Base-by-base conservation (phyloP, 768 basidiomycete species). In the Agrocybe pediades region DNA sequence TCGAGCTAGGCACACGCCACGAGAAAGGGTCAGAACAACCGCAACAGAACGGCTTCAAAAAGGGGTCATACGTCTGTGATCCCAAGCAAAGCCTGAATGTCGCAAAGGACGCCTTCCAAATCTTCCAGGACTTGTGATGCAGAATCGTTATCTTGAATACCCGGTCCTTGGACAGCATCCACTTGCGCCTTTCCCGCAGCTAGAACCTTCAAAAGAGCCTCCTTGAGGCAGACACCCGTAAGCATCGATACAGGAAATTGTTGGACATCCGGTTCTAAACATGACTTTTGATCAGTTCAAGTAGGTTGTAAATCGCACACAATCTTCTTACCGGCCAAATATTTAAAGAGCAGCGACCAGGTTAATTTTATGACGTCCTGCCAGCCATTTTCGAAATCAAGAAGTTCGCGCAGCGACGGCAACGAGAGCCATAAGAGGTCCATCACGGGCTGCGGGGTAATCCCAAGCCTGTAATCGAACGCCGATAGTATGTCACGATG, bases 391-490 rank as follows among this genome's bases (percentile, higher is more conserved):
- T 69, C 65, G 43, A 70, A 72, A 13, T 66, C 60, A 17, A 81
- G 62, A 7, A 80, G 69, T 20, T 65, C 58, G 2, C 77, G 79
- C 15, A 88, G 68, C 0, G 78, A 75, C 0, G 85, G 80, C 6
- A 84, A 69, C 6, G 82, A 81, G 24, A 63, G 52, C 83, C 83
- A 86, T 1, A 88, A 59, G 54, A 88, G 84, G 49, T 83, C 79
- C 54, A 88, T 57, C 20, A 86, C 63, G 0, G 78, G 78, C 27
- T 84, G 83, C 13, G 82, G 84, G 7, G 75, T 76, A 29, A 73
- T 76, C 0, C 83, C 82, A 2, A 88, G 65, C 19, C 66, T 62
- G 64, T 78, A 86, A 11, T 66, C 62, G 27, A 87, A 68, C 0
- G 77, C 70, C 0, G 64, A 63, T 15, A 88, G 67, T 25, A 87